Evolutionary conservation across 1,139 yeast species (phyloP), one percentile per base, ranked within the genome.

Genomic region (Protomyces inundatus): DNA sequence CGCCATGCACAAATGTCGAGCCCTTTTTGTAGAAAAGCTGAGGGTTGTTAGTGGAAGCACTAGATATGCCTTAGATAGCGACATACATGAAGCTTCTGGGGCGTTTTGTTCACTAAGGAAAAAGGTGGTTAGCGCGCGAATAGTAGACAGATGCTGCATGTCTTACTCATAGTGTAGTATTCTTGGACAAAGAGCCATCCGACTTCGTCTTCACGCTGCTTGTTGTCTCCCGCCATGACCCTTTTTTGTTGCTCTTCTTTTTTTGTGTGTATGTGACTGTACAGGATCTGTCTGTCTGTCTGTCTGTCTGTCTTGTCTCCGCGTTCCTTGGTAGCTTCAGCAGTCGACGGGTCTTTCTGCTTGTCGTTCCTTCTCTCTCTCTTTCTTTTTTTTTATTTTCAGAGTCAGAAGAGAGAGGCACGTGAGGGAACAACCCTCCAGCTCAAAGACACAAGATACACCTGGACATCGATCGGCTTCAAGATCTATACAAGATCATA

Each of bases 151-250:
- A 16, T 10, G 39, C 9, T 36, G 12, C 30, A 14, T 6, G 1
- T 9, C 48, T 42, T 42, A 42, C 48, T 68, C 60, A 68, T 68
- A 16, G 77, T 71, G 68, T 78, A 78, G 70, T 77, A 78, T 66
- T 74, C 73, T 67, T 76, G 74, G 32, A 76, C 77, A 68, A 78
- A 77, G 63, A 75, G 69, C 79, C 79, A 77, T 30, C 77, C 78
- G 54, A 76, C 72, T 62, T 74, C 77, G 61, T 69, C 69, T 60
- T 69, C 48, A 14, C 32, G 48, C 32, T 42, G 48, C 32, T 42
- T 42, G 48, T 42, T 42, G 6, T 42, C 48, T 23, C 48, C 48
- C 30, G 48, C 48, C 48, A 42, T 42, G 32, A 23, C 23, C 23
- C 23, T 23, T 23, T 23, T 23, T 23, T 23, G 23, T 1, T 1